Base-by-base conservation (phyloP, 352 stramenopile genomes). In the Phytophthora capsici region DNA sequence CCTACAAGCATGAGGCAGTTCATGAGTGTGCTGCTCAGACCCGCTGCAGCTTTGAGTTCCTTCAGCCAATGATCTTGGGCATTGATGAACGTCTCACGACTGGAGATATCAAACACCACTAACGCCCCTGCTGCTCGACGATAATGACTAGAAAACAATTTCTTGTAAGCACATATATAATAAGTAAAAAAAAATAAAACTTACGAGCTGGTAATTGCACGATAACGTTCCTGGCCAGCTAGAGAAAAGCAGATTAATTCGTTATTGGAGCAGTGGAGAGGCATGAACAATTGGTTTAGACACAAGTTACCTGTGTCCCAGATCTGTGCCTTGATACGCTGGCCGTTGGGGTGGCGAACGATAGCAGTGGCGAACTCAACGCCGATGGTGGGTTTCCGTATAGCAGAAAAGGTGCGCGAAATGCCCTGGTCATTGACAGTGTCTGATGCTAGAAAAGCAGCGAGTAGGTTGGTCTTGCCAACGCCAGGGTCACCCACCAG, bases 381-480 rank as follows among this genome's bases (percentile, higher is more conserved):
- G 43, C 86, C 84, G 26, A 94, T 93, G 17, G 86, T 94, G 22
- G 86, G 84, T 50, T 93, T 94, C 12, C 77, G 72, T 30, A 86
- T 69, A 7, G 73, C 67, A 6, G 75, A 85, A 49, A 87, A 90
- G 22, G 66, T 69, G 28, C 77, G 80, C 7, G 77, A 70, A 4
- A 78, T 52, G 20, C 77, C 77, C 14, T 85, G 34, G 0, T 58
- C 70, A 40, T 75, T 74, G n/a, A 63, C 48, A 13, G 49, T 14
- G 4, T 86, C 67, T 5, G 67, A 54, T 0, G 80, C 67, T 54
- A 95, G 58, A 75, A 98, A 84, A 58, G 85, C 77, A 64, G 80
- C 82, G 19, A 98, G 85, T 17, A 98, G 77, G 59, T 93, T 97
- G 12, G 84, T 97, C 68, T 98, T 98, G 38, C 92, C 92, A 10